Evolutionary conservation across 345 rosid genomes (phyloP).

Genomic region (Camelina hispida): DNA sequence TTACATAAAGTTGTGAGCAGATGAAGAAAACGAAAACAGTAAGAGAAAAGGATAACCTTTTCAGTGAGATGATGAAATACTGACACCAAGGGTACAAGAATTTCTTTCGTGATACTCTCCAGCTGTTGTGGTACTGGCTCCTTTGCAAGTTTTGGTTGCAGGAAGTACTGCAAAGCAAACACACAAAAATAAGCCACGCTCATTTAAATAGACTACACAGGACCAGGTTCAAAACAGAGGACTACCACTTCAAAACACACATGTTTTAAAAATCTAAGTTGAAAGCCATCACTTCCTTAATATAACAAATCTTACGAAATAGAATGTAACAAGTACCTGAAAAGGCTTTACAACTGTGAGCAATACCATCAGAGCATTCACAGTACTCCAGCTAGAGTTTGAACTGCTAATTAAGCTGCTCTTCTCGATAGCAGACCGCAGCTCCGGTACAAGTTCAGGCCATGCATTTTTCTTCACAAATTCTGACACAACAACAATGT

Average conservation of each 20-base stretch:
- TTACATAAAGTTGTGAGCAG: constrained; percentile 24
- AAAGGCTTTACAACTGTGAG: constrained; percentile 79
- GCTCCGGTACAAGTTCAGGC: constrained; percentile 79
- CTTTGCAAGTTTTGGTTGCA: constrained; percentile 77
- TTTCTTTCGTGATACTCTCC: constrained; percentile 67
- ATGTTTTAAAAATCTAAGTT: constrained; percentile 11
- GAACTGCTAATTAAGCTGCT: constrained; percentile 54
- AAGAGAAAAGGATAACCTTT: constrained; percentile 57
- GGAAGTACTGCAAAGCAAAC: constrained; percentile 64
- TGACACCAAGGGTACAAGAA: constrained; percentile 69
- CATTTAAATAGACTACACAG: constrained; percentile 4
- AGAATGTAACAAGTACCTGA: constrained; percentile 56
- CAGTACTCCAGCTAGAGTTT: constrained; percentile 56
- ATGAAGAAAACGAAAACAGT: constrained; percentile 22
- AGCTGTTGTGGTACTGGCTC: constrained; percentile 88
- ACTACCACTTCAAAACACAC: constrained; percentile 18
- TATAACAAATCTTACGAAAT: background rate
- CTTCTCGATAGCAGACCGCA: constrained; percentile 63
- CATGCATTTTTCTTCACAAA: constrained; percentile 71
- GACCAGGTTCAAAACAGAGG: constrained; percentile 20
- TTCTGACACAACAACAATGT: constrained; percentile 60
- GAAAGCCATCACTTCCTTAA: constrained; percentile 10
- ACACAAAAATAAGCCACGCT: constrained; percentile 14
- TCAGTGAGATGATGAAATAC: constrained; percentile 61
- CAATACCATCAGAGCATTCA: constrained; percentile 66